Base-by-base conservation (phyloP, 2,329 filamentous ascomycete genomes). In the Talaromyces sp. region DNA sequence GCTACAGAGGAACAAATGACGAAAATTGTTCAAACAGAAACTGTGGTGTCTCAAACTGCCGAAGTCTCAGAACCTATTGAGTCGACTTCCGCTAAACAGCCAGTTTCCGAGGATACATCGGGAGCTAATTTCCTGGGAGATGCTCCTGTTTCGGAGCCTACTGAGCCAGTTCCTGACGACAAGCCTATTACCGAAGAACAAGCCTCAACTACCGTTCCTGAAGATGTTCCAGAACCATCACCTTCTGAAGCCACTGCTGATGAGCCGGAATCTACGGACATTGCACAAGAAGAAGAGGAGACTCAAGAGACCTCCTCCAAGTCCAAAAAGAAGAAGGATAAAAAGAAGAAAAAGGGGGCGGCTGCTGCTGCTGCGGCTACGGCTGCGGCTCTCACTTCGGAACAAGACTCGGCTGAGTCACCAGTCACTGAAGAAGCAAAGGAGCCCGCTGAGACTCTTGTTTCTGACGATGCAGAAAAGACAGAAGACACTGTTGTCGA, bases 251-350 rank as follows among this genome's bases (percentile, higher is more conserved):
- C 27, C 11, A 35, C 31, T 27, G 22, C 54, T 43, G 59, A 62
- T 16, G 19, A 62, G 33, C 11, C 35, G 3, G 57, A 35, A 13
- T 16, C 31, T 16, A 31, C 14, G 2, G 61, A 57, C 31, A 35
- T 45, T 35, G 19, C 35, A 37, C 24, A 56, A 48, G 59, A 59
- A 9, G 48, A 65, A 37, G 48, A 48, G 8, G 24, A 7, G 31
- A 22, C 31, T n/a, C 54, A 37, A 11, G 52, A 65, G 33, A 37
- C 43, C 27, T 39, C 69, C 3, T 39, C 69, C 3, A 72, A 69
- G 52, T 68, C 67, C 14, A 72, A 74, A 50, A 74, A 73, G 50
- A 68, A 70, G 13, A 75, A 74, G 71, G 79, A 71, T 10, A 79
- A 81, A 71, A 80, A 81, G 66, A 74, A 73, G 64, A 75, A 75